phyloP scores from a whole-genome alignment of 163 green algal genomes.

The Chlorella variabilis region DNA sequence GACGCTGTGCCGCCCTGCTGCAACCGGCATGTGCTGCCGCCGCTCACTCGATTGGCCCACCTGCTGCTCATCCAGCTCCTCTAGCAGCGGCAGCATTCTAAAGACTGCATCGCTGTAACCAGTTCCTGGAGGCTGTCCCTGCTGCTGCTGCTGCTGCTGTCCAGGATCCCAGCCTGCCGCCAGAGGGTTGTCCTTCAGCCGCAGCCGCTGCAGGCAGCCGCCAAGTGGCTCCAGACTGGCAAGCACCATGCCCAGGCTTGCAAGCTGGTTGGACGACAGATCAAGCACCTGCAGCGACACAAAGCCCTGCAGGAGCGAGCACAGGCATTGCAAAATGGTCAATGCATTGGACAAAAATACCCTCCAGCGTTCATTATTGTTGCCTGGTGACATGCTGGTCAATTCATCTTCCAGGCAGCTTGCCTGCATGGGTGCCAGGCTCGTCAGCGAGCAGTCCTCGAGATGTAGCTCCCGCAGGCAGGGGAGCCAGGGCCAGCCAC shows the following conservation, averaged over 20 bases:
- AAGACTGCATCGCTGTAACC: not conserved
- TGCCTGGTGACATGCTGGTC: no score
- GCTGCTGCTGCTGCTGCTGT: not conserved
- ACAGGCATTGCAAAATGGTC: no score
- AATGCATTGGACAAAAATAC: no score
- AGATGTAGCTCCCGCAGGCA: constrained; percentile 34
- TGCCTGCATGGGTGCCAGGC: constrained; percentile 22
- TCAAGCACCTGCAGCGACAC: not conserved
- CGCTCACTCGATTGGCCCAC: not conserved
- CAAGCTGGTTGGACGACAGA: constrained; percentile 28
- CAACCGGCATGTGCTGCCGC: not conserved
- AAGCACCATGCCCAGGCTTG: not conserved
- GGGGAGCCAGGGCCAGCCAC: constrained; percentile 35
- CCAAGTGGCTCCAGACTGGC: not conserved
- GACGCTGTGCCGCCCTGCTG: not conserved
- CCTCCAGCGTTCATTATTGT: no score
- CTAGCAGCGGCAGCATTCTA: not conserved
- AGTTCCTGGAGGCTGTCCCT: no score
- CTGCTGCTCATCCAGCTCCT: constrained; percentile 16
- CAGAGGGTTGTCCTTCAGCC: constrained; percentile 27
- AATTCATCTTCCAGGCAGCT: no score
- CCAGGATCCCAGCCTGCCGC: not conserved
- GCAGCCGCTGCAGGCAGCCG: constrained; percentile 5
- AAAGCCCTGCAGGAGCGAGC: not conserved
- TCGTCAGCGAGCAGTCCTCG: not conserved